Evolutionary conservation across 371 early-diverging fungal genomes (phyloP), one percentile per base, ranked within the genome.

Genomic region (Fennellomyces sp.): DNA sequence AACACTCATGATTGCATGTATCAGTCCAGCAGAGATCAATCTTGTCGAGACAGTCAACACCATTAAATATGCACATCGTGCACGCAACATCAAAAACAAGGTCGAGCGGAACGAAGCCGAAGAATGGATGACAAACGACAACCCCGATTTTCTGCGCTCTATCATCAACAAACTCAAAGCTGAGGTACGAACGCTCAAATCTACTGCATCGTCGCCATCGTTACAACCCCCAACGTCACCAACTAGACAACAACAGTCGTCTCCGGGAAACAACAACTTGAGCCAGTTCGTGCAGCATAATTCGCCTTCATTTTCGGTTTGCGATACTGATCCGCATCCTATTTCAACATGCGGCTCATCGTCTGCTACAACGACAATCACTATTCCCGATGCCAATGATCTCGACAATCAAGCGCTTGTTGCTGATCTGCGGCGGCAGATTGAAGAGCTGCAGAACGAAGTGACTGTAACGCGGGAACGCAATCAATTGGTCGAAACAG

Each of bases 1-100:
- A 38, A 93, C 97, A 0, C 65, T 97, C 23, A 94, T 98, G 95
- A 87, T 98, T 52, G 96, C 97, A 2, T 97, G 97, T 80, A 88
- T 96, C 11, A 87, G 89, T 59, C 91, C 94, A 0, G 85, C 90
- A 13, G 90, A 91, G 52, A 61, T 70, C 53, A 91, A 94, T 72
- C 80, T 93, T 58, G 84, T 85, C 27, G 99, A 99, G 73, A 95
- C 99, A 15, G 66, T 72, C 61, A 97, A 93, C 65, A 97, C 98
- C 17, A 84, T 98, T 31, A 88, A 91, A 60, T 98, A 96, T 67
- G 97, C 97, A 5, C 88, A 90, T 63, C 84, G 97, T 0, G 94
- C 95, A 12, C 79, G 94, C 21, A 91, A 88, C 56, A 95, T 96
- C 68, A 90, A 90, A 57, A 95, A 95, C 73, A 83, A 85, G 33